A percentile compares a stretch with the other conserved stretches of the same genome.
These are phyloP conservation scores for Acacia concinna DNA, from an alignment of 331 rosid genomes.

Conservation along the genomic window DNA sequence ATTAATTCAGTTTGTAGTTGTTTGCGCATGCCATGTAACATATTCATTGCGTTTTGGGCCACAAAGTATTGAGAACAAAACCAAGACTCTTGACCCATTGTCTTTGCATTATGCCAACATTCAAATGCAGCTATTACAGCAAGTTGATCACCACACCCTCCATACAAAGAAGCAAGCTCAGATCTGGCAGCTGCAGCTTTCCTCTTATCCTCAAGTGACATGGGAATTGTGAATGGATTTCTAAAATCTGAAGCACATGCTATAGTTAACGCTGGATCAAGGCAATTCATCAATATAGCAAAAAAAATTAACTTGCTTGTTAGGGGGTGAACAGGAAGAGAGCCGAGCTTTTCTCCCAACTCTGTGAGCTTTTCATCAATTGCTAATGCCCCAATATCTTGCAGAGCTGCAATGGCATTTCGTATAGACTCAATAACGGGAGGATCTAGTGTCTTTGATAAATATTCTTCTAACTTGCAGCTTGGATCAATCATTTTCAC, in stretches of 20 bases:
- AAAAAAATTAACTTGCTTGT: constrained; percentile 91
- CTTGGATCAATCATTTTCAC: constrained; percentile 82
- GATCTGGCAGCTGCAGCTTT: constrained; percentile 63
- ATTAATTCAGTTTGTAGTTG: constrained; percentile 75
- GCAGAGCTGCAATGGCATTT: constrained; percentile 77
- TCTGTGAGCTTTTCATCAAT: constrained; percentile 70
- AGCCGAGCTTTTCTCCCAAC: constrained; percentile 87
- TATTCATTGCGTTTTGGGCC: constrained; percentile 57
- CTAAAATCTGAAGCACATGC: constrained; percentile 83
- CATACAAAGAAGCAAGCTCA: constrained; percentile 75
- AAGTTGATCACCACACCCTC: constrained; percentile 87
- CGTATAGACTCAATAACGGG: constrained; percentile 76
- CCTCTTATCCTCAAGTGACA: constrained; percentile 57
- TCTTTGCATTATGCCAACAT: constrained; percentile 75
- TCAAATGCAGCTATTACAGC: constrained; percentile 82
- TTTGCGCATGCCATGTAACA: constrained; percentile 75
- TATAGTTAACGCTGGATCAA: constrained; percentile 88
- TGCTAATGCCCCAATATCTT: constrained; percentile 90
- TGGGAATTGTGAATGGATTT: constrained; percentile 87
- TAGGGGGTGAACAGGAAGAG: constrained; percentile 90
- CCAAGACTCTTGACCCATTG: constrained; percentile 49
- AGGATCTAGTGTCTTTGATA: constrained; percentile 84
- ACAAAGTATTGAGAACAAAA: constrained; percentile 75
- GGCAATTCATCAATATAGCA: constrained; percentile 88
- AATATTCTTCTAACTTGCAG: constrained; percentile 66